Conservation (phyloP, 441 rosid species). For the Raphanus hybrid region DNA sequence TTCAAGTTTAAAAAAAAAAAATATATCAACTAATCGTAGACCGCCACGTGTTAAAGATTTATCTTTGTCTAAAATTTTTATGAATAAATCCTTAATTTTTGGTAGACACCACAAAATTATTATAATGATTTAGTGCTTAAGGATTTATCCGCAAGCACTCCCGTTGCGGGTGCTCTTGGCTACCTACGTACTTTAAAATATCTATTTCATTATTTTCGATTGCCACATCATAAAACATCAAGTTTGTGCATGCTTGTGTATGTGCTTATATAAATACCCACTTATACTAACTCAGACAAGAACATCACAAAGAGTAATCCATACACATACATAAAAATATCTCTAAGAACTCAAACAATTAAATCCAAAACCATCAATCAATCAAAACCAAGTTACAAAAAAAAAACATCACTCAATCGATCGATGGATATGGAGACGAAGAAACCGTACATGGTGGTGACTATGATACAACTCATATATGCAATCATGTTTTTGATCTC, state of each 20-base stretch:
- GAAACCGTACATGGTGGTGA: constrained; percentile 63
- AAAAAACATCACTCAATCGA: constrained; percentile 15
- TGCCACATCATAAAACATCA: constrained; percentile 1
- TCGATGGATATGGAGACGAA: constrained; percentile 50
- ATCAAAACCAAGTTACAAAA: neutral
- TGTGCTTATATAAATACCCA: constrained; percentile 33
- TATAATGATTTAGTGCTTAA: no score
- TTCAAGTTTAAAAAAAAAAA: no score
- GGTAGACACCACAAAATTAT: no score
- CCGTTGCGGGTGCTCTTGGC: neutral
- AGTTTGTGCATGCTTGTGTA: constrained; percentile 11
- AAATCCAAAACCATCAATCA: constrained; percentile 12
- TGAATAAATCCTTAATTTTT: no score
- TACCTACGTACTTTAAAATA: constrained; percentile 7
- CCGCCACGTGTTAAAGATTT: no score
- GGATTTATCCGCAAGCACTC: no score
- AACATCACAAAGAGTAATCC: constrained; percentile 9
- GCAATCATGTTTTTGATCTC: constrained; percentile 90
- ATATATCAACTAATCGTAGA: no score
- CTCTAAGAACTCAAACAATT: neutral
- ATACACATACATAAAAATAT: neutral
- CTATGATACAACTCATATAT: constrained; percentile 67
- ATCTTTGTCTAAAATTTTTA: no score
- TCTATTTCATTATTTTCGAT: constrained; percentile 17
- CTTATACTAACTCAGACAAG: constrained; percentile 21